phyloP scores from a whole-genome alignment of 176 grass and related monocot genomes.

The Areca catechu region DNA sequence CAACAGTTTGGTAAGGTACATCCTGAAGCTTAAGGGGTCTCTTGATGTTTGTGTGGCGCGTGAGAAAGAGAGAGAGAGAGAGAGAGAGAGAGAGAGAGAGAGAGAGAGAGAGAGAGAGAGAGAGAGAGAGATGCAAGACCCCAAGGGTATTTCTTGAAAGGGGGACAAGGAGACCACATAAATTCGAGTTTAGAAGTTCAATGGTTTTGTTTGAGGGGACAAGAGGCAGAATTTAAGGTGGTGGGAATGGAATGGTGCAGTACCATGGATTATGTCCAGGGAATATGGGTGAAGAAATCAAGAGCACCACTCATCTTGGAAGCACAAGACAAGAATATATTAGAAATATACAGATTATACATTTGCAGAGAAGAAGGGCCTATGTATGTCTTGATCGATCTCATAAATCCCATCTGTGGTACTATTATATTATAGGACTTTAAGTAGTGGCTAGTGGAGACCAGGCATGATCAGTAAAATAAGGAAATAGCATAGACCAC shows the following conservation, averaged over 20 bases:
- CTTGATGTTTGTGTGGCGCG: too few relatives aligned
- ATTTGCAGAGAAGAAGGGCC: slow-evolving; percentile 13
- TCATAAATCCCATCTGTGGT: slow-evolving; percentile 7
- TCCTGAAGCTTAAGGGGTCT: too few relatives aligned
- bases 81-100: too few relatives aligned
- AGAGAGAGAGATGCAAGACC: too few relatives aligned
- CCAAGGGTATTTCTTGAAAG: neutral
- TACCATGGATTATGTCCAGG: slow-evolving; percentile 52
- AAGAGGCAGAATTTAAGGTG: slow-evolving; percentile 73
- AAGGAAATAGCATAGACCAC: slow-evolving; percentile 7
- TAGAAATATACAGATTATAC: slow-evolving; percentile 18
- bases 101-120: too few relatives aligned
- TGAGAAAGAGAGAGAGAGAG: too few relatives aligned
- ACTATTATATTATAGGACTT: neutral
- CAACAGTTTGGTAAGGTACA: too few relatives aligned
- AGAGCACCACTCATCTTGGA: slow-evolving; percentile 27
- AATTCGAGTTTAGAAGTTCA: slow-evolving; percentile 71
- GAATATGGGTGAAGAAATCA: slow-evolving; percentile 11
- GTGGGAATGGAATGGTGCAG: slow-evolving; percentile 56
- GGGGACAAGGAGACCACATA: slow-evolving; percentile 38
- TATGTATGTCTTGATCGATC: slow-evolving; percentile 11
- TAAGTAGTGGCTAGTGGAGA: slow-evolving; percentile 23
- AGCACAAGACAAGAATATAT: slow-evolving; percentile 27
- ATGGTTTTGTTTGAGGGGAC: slow-evolving; percentile 99
- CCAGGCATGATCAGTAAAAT: slow-evolving; percentile 6